Evolutionary conservation across 2,329 filamentous ascomycete genomes (phyloP).

Genomic region (Macrophomina pseudophaseolina): DNA sequence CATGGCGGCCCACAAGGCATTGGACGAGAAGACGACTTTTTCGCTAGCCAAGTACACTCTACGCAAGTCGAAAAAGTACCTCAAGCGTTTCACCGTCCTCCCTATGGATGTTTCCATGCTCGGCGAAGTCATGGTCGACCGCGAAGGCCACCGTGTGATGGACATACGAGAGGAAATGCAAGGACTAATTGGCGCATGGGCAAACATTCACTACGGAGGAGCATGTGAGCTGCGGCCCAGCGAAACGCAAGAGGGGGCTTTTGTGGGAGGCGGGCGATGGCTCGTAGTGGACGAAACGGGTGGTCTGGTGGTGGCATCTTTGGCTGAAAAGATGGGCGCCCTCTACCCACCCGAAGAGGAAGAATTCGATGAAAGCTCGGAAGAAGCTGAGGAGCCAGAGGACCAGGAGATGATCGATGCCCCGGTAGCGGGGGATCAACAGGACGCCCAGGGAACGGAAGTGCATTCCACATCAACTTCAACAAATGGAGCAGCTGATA

Average conservation of each 20-base stretch:
- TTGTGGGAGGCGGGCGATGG: constrained; percentile 66
- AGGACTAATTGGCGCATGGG: constrained; percentile 83
- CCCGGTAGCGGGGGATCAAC: constrained; percentile 13
- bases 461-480: neutral
- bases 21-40: constrained; percentile 94
- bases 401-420: constrained; percentile 23
- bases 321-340: constrained; percentile 89
- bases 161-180: constrained; percentile 86
- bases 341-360: constrained; percentile 59
- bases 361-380: constrained; percentile 31
- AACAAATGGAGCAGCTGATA: neutral
- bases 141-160: constrained; percentile 79
- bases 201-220: constrained; percentile 81
- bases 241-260: constrained; percentile 38
- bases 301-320: constrained; percentile 77
- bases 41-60: constrained; percentile 95
- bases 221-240: constrained; percentile 37
- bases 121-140: constrained; percentile 79
- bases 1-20: constrained; percentile 82
- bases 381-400: constrained; percentile 32
- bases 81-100: constrained; percentile 82
- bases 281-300: constrained; percentile 86
- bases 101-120: constrained; percentile 81
- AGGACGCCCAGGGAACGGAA: neutral
- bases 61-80: constrained; percentile 91